phyloP scores from a whole-genome alignment of 305 asterid species.

The Nicotiana rustica region DNA sequence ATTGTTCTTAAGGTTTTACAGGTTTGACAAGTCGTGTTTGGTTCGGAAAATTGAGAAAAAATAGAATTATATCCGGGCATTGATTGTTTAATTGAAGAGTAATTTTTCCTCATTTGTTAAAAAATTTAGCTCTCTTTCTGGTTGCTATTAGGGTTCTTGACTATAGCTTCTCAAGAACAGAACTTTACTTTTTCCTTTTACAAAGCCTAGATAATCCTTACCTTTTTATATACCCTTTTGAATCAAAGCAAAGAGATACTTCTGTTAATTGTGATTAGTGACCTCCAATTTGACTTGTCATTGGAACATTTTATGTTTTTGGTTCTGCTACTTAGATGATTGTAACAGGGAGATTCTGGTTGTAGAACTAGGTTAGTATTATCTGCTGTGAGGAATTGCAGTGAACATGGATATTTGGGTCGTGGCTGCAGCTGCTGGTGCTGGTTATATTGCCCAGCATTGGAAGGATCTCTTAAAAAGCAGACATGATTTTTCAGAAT shows the following conservation, averaged over 20 bases:
- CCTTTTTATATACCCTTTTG: neutral
- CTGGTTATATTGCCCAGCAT: conserved; percentile 72
- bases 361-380: conserved; percentile 32
- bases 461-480: conserved; percentile 58
- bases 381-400: conserved; percentile 26
- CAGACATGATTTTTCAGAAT: conserved; percentile 42
- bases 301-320: neutral
- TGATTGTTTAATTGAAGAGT: conserved; percentile 1
- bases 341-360: conserved; percentile 28
- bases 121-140: neutral
- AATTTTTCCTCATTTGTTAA: conserved; percentile 16
- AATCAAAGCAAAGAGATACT: neutral
- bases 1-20: conserved; percentile 26
- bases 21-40: conserved; percentile 17
- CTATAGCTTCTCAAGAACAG: conserved; percentile 10
- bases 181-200: neutral
- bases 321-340: neutral
- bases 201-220: neutral
- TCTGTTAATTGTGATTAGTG: conserved; percentile 18
- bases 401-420: conserved; percentile 73
- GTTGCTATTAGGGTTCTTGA: conserved; percentile 3
- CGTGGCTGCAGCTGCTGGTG: conserved; percentile 78
- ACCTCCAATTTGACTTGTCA: conserved; percentile 8
- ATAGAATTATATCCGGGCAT: neutral
- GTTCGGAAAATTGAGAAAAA: conserved; percentile 23